Conservation (phyloP, 331 rosid species). For the Malus hybrid region DNA sequence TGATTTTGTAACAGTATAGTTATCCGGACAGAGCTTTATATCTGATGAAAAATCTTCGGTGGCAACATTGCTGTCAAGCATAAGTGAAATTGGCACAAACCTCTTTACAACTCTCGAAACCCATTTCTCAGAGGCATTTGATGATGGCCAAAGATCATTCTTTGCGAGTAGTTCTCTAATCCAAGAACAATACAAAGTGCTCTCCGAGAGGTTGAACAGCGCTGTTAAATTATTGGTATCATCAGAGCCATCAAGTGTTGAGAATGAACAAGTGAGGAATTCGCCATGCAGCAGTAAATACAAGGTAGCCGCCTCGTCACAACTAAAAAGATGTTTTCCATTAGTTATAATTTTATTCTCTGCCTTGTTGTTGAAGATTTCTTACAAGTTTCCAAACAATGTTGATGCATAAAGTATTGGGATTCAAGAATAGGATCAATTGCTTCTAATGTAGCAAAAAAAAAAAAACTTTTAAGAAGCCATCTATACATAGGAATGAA, state of each 20-base stretch:
- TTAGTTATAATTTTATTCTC: conserved; percentile 36
- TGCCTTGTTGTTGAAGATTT: conserved; percentile 34
- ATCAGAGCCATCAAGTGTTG: conserved; percentile 34
- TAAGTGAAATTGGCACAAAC: conserved; percentile 51
- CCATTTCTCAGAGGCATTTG: conserved; percentile 28
- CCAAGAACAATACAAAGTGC: conserved; percentile 39
- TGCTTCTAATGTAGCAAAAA: neutral
- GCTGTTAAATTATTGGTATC: conserved; percentile 42
- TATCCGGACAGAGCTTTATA: conserved; percentile 42
- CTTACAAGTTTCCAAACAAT: conserved; percentile 13
- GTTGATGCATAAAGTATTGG: conserved; percentile 14
- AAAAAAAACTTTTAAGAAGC: neutral
- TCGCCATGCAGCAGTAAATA: conserved; percentile 34
- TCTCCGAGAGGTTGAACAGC: conserved; percentile 44
- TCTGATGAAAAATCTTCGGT: conserved; percentile 39
- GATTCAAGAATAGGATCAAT: neutral
- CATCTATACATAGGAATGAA: neutral
- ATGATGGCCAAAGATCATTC: conserved; percentile 22
- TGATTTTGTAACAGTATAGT: conserved; percentile 7
- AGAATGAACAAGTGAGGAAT: conserved; percentile 21
- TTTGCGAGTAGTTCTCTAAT: conserved; percentile 25
- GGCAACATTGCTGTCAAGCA: conserved; percentile 47
- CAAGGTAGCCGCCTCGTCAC: conserved; percentile 72
- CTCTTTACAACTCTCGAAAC: conserved; percentile 59
- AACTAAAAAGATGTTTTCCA: conserved; percentile 39